A percentile compares a stretch with the other conserved stretches of the same genome.
These are phyloP conservation scores for Avena eriantha DNA, from an alignment of 176 grass and related monocot species.

Conservation along the genomic window DNA sequence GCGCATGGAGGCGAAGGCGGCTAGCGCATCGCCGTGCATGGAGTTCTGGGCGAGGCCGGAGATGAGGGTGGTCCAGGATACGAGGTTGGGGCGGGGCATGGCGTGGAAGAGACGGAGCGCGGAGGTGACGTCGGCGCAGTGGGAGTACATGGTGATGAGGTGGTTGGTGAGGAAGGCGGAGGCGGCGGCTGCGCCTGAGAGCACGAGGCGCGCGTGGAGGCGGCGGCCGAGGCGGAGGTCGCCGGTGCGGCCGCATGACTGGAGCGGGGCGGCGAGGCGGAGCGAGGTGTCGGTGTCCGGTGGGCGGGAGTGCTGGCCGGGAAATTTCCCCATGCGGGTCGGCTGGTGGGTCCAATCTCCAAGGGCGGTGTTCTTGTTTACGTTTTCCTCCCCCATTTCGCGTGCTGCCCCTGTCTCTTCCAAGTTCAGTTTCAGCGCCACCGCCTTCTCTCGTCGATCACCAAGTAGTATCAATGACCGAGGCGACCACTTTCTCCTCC, in stretches of 20 bases:
- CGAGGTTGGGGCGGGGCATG: conserved; percentile 55
- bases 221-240: conserved; percentile 45
- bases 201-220: conserved; percentile 54
- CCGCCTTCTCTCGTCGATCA: no score
- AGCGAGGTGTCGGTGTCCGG: conserved; percentile 34
- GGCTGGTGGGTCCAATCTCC: background rate
- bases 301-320: background rate
- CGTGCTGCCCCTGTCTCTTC: no score
- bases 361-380: background rate
- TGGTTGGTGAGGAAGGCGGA: conserved; percentile 75
- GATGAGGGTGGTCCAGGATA: conserved; percentile 68
- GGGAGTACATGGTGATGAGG: conserved; percentile 74
- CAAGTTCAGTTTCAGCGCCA: no score
- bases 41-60: conserved; percentile 49
- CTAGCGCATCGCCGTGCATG: conserved; percentile 49
- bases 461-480: no score
- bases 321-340: conserved; percentile 35
- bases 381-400: no score
- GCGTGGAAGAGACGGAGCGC: conserved; percentile 54
- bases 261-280: conserved; percentile 49
- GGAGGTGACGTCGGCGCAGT: conserved; percentile 53
- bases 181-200: conserved; percentile 34
- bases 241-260: conserved; percentile 53
- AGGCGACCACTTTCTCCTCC: no score
- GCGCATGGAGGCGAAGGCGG: conserved; percentile 59